phyloP scores from a whole-genome alignment of 1,139 yeast genomes.

The Debaryomyces psychrophilus region DNA sequence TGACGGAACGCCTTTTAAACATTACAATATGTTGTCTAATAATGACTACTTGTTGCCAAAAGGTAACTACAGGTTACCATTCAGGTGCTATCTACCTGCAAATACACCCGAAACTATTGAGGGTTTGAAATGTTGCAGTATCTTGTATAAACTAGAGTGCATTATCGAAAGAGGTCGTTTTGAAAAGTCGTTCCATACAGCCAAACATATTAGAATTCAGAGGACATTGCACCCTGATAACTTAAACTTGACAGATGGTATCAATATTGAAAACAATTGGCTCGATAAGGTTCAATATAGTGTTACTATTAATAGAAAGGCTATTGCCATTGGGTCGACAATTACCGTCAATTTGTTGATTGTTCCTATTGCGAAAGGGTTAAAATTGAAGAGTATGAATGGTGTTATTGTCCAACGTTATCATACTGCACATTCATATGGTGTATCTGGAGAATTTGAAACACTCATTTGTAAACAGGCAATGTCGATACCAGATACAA shows the following conservation, averaged over 20 bases:
- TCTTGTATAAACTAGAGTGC: constrained; percentile 59
- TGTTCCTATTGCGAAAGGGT: constrained; percentile 63
- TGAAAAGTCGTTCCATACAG: constrained; percentile 43
- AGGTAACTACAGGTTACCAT: constrained; percentile 72
- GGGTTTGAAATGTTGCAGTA: constrained; percentile 58
- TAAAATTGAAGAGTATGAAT: constrained; percentile 48
- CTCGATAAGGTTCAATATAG: constrained; percentile 66
- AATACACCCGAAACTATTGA: constrained; percentile 69
- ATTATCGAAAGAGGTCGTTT: constrained; percentile 56
- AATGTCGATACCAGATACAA: constrained; percentile 29
- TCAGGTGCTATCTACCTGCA: constrained; percentile 57
- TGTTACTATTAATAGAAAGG: constrained; percentile 57
- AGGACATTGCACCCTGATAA: constrained; percentile 58
- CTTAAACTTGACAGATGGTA: constrained; percentile 53
- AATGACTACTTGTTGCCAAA: constrained; percentile 55
- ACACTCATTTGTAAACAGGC: constrained; percentile 35
- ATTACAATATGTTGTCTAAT: constrained; percentile 22
- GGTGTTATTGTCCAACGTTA: constrained; percentile 59
- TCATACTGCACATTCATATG: constrained; percentile 40
- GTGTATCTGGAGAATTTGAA: constrained; percentile 48
- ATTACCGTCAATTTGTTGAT: constrained; percentile 56
- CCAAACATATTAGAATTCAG: constrained; percentile 38
- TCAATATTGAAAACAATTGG: constrained; percentile 66
- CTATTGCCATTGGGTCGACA: constrained; percentile 61
- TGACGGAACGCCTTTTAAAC: constrained; percentile 49